These are phyloP conservation scores for Angomonas deanei DNA, from an alignment of 208 protist genomes.

Conservation along the genomic window DNA sequence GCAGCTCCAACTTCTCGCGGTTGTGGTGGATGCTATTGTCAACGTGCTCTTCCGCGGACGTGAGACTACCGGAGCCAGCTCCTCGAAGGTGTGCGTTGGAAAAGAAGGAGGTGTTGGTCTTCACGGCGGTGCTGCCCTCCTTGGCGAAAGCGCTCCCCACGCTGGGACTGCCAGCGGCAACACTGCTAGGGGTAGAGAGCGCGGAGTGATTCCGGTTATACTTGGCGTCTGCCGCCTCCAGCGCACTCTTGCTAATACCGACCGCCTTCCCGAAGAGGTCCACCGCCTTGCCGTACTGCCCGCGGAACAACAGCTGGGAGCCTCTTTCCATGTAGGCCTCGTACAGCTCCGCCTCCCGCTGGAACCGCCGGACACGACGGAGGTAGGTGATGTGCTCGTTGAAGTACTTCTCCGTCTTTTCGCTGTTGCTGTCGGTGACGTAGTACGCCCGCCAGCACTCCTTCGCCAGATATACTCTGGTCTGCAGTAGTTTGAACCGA, in stretches of 20 bases:
- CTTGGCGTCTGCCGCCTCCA: slow-evolving; percentile 15
- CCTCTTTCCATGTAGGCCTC: slow-evolving; percentile 71
- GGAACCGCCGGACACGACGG: slow-evolving; percentile 25
- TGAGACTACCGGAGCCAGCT: slow-evolving; percentile 46
- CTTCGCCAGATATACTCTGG: slow-evolving; percentile 45
- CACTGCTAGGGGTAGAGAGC: not conserved
- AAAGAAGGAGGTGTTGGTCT: slow-evolving; percentile 10
- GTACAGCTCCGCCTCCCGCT: slow-evolving; percentile 47
- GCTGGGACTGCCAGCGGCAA: not conserved
- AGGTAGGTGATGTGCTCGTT: slow-evolving; percentile 49
- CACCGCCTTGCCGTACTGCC: slow-evolving; percentile 42
- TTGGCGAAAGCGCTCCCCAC: not conserved
- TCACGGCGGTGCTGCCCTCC: not conserved
- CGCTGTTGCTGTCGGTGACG: slow-evolving; percentile 42
- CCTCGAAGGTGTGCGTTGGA: slow-evolving; percentile 38
- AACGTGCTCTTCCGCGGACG: slow-evolving; percentile 48
- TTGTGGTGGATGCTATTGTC: slow-evolving; percentile 6
- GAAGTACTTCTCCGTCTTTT: slow-evolving; percentile 58
- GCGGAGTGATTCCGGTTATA: not conserved
- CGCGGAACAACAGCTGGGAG: slow-evolving; percentile 58
- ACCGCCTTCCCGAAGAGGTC: slow-evolving; percentile 48
- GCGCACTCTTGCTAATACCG: slow-evolving; percentile 38
- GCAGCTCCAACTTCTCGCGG: slow-evolving; percentile 45
- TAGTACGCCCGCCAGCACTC: slow-evolving; percentile 58
- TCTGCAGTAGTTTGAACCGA: slow-evolving; percentile 44